Conservation (phyloP, 2,329 filamentous ascomycete genomes). For the Claviceps paspali region DNA sequence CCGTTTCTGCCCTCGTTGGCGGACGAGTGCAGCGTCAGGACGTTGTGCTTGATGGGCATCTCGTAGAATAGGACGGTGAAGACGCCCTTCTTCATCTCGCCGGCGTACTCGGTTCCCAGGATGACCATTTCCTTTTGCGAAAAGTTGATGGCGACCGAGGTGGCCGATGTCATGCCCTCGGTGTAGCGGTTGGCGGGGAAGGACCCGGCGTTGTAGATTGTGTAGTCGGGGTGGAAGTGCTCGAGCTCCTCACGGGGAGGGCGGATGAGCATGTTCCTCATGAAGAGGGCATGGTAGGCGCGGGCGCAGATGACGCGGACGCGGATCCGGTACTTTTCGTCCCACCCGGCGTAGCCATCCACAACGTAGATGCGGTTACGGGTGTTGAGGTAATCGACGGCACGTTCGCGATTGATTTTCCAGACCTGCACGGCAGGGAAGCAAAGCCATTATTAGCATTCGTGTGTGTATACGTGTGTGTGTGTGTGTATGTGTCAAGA, state of each 20-base stretch:
- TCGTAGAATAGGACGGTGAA: slow-evolving; percentile 99
- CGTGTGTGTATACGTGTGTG: too few relatives aligned
- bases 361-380: slow-evolving; percentile 97
- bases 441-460: too few relatives aligned
- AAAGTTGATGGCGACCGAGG: slow-evolving; percentile 97
- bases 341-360: slow-evolving; percentile 95
- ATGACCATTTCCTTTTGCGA: slow-evolving; percentile 99
- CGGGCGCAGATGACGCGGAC: slow-evolving; percentile 97
- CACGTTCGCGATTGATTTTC: slow-evolving; percentile 98
- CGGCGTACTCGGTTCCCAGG: slow-evolving; percentile 94
- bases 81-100: slow-evolving; percentile 74
- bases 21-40: slow-evolving; percentile 93
- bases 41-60: slow-evolving; percentile 99
- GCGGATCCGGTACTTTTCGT: slow-evolving; percentile 92
- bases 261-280: slow-evolving; percentile 99
- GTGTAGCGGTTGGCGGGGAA: slow-evolving; percentile 99
- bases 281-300: slow-evolving; percentile 98
- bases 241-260: slow-evolving; percentile 82
- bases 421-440: slow-evolving; percentile 91
- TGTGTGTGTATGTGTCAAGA: too few relatives aligned
- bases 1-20: slow-evolving; percentile 92
- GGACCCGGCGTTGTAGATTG: slow-evolving; percentile 97
- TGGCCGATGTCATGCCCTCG: slow-evolving; percentile 95
- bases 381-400: slow-evolving; percentile 98
- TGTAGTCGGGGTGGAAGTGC: slow-evolving; percentile 97